These are phyloP conservation scores for Penicillium macrosclerotiorum DNA, from an alignment of 495 filamentous ascomycete species.

Conservation along the genomic window DNA sequence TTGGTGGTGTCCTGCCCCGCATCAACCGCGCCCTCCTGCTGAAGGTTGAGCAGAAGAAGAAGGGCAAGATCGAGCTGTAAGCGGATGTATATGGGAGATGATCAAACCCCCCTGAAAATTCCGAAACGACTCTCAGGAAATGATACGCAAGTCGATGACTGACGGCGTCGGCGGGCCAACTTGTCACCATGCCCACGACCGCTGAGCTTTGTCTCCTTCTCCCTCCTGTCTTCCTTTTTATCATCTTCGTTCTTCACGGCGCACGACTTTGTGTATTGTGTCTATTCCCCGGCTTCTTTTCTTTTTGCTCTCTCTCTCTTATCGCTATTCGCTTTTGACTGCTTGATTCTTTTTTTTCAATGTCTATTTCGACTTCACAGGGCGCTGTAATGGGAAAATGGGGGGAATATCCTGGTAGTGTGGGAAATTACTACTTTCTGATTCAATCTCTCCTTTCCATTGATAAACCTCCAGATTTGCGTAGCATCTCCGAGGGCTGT, in stretches of 20 bases:
- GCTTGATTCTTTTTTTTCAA: slow-evolving; percentile 6
- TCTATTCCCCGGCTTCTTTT: slow-evolving; percentile 30
- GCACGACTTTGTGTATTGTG: slow-evolving; percentile 29
- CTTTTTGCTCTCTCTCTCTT: slow-evolving; percentile 18
- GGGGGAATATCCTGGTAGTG: slow-evolving; percentile 40
- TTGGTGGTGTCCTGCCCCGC: slow-evolving; percentile 95
- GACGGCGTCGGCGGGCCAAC: too few species aligned
- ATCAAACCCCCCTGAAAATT: too few species aligned
- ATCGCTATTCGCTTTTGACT: too few species aligned
- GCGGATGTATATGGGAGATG: slow-evolving; percentile 12
- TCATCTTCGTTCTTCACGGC: slow-evolving; percentile 27
- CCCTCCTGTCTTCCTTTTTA: slow-evolving; percentile 10
- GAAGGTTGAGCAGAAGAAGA: slow-evolving; percentile 99
- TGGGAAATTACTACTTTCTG: slow-evolving; percentile 30
- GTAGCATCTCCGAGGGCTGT: too few species aligned
- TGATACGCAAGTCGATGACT: too few species aligned
- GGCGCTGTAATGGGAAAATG: slow-evolving; percentile 50
- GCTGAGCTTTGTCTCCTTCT: slow-evolving; percentile 9
- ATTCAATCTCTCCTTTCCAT: neutral
- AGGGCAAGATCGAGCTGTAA: slow-evolving; percentile 63
- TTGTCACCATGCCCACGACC: too few species aligned
- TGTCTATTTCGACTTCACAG: slow-evolving; percentile 31
- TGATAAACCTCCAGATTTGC: too few species aligned
- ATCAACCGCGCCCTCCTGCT: slow-evolving; percentile 97
- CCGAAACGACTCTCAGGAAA: too few species aligned